These are phyloP conservation scores for Mrakia frigida DNA, from an alignment of 768 basidiomycete genomes.

Conservation along the genomic window DNA sequence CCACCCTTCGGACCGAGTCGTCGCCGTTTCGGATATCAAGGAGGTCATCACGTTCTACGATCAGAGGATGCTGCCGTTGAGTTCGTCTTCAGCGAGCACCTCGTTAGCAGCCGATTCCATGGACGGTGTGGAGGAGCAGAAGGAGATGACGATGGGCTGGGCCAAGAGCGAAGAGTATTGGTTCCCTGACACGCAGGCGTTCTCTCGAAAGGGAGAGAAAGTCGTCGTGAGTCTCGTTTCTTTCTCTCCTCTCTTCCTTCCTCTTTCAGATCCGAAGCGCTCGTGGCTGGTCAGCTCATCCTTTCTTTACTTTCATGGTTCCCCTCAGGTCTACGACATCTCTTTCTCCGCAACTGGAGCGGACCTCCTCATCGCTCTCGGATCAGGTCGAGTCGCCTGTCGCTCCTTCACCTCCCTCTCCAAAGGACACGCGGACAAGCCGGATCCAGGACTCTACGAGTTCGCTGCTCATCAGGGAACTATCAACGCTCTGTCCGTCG, in stretches of 20 bases:
- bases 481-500: background rate
- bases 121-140: background rate
- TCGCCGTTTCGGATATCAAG: constrained; percentile 28
- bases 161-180: background rate
- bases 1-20: constrained; percentile 17
- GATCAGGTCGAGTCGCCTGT: constrained; percentile 4
- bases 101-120: background rate
- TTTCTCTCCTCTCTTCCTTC: background rate
- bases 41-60: constrained; percentile 25
- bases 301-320: background rate
- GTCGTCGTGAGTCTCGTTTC: background rate
- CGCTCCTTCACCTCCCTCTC: constrained; percentile 23
- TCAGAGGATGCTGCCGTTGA: constrained; percentile 23
- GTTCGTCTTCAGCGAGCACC: background rate
- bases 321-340: constrained; percentile 19
- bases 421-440: background rate
- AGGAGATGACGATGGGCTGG: background rate
- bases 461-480: constrained; percentile 1
- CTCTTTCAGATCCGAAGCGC: too few species aligned
- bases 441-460: background rate
- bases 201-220: background rate
- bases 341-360: constrained; percentile 20
- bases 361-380: constrained; percentile 7
- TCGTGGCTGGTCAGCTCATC: too few species aligned
- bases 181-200: background rate